phyloP scores from a whole-genome alignment of 129 eudicot species.

The Pseudognaphalium luteoalbum region DNA sequence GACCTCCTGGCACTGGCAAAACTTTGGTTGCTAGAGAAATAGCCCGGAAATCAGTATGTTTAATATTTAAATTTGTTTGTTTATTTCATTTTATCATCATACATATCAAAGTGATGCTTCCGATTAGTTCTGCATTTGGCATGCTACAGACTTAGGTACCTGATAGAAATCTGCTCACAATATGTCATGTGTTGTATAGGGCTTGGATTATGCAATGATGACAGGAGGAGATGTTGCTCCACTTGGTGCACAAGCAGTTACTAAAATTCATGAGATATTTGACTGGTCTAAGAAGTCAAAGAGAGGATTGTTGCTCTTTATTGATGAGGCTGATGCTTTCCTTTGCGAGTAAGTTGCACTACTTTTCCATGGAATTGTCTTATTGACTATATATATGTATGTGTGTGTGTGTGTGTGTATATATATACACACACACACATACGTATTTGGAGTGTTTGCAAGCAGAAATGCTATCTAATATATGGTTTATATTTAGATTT shows the following conservation, averaged over 20 bases:
- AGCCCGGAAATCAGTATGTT: constrained; percentile 86
- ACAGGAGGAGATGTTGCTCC: constrained; percentile 99
- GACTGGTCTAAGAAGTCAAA: constrained; percentile 97
- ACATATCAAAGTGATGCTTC: neutral
- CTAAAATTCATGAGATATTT: constrained; percentile 95
- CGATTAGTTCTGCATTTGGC: neutral
- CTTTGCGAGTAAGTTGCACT: constrained; percentile 93
- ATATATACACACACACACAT: no score
- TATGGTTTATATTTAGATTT: neutral
- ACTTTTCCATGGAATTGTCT: neutral
- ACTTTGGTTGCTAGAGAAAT: constrained; percentile 99
- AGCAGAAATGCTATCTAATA: neutral
- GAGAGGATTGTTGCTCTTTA: constrained; percentile 87
- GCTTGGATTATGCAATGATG: constrained; percentile 99
- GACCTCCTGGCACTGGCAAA: constrained; percentile 99
- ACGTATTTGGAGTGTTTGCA: neutral
- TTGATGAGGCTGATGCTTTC: constrained; percentile 99
- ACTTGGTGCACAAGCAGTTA: constrained; percentile 95
- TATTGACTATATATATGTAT: no score
- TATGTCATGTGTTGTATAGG: constrained; percentile 51
- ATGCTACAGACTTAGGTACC: neutral
- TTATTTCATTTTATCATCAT: neutral
- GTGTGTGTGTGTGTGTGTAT: no score
- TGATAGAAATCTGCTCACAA: neutral
- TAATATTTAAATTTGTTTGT: neutral